These are phyloP conservation scores for Elaeagnus macrophylla DNA, from an alignment of 306 rosid species.

Conservation along the genomic window DNA sequence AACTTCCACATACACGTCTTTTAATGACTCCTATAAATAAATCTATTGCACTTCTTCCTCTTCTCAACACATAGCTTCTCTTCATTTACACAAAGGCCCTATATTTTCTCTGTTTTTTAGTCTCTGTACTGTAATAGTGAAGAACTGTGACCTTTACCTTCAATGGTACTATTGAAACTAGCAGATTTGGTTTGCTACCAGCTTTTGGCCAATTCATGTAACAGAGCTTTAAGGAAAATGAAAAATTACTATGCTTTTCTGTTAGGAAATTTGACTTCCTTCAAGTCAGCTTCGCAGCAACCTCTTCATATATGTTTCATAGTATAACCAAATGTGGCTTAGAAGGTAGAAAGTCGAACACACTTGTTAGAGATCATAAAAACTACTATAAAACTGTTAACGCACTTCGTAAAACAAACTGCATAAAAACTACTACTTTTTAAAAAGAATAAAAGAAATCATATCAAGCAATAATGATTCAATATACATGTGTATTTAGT, in stretches of 20 bases:
- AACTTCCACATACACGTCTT: constrained; percentile 18
- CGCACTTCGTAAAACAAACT: too few species aligned
- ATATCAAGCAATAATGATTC: too few species aligned
- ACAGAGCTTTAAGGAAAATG: constrained; percentile 62
- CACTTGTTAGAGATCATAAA: constrained; percentile 52
- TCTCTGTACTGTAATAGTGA: not conserved
- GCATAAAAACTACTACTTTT: too few species aligned
- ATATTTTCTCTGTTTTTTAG: not conserved
- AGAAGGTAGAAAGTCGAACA: constrained; percentile 37
- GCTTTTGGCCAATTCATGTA: constrained; percentile 51
- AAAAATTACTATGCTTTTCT: constrained; percentile 40
- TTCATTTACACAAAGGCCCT: not conserved
- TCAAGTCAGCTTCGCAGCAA: constrained; percentile 20
- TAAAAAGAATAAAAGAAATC: too few species aligned
- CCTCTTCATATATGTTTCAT: constrained; percentile 35
- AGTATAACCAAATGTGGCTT: constrained; percentile 39
- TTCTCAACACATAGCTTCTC: constrained; percentile 17
- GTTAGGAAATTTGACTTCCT: constrained; percentile 20
- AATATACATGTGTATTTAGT: not conserved
- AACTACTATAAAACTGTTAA: too few species aligned
- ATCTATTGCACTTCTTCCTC: constrained; percentile 22
- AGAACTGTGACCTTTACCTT: constrained; percentile 31
- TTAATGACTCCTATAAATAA: constrained; percentile 45
- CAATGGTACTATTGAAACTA: constrained; percentile 43
- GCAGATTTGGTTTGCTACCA: constrained; percentile 49